A percentile compares a stretch with the other conserved stretches of the same genome.
phyloP scores from a whole-genome alignment of 495 filamentous ascomycete species.

The Lichina pygmaea region DNA sequence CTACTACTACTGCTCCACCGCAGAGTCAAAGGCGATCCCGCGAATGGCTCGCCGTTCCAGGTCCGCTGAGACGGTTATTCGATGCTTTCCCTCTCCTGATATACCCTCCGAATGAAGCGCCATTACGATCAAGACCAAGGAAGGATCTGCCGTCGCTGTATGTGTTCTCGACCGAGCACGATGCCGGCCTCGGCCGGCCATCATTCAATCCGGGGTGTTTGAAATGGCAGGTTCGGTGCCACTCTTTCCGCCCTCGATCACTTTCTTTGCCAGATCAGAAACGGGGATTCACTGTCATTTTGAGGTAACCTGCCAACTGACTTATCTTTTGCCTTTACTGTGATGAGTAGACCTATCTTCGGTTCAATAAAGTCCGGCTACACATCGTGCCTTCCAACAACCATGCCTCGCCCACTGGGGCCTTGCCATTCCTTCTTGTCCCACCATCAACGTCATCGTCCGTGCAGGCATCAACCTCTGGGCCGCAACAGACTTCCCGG shows the following conservation, averaged over 20 bases:
- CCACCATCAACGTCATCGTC: constrained; percentile 10
- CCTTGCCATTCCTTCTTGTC: constrained; percentile 68
- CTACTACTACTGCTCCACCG: no score
- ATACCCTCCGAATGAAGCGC: constrained; percentile 56
- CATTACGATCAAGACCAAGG: constrained; percentile 26
- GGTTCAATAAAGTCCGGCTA: constrained; percentile 44
- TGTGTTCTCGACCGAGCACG: constrained; percentile 43
- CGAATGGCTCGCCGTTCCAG: constrained; percentile 29
- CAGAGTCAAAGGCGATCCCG: not conserved
- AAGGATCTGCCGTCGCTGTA: constrained; percentile 35
- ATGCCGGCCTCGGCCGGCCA: constrained; percentile 32
- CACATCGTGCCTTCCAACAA: constrained; percentile 53
- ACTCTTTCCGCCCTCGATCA: not conserved
- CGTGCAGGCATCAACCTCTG: not conserved
- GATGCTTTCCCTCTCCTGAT: constrained; percentile 52
- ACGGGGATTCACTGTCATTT: not conserved
- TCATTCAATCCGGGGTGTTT: constrained; percentile 86
- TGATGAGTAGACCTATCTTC: constrained; percentile 46
- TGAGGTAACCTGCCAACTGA: constrained; percentile 1
- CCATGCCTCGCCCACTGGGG: constrained; percentile 72
- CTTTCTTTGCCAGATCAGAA: not conserved
- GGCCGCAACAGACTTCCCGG: not conserved
- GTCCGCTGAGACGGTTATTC: constrained; percentile 57
- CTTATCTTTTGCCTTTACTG: not conserved
- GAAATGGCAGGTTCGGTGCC: constrained; percentile 60